Evolutionary conservation across 352 stramenopile species (phyloP).

Genomic region (Thalassiosira hispida): DNA sequence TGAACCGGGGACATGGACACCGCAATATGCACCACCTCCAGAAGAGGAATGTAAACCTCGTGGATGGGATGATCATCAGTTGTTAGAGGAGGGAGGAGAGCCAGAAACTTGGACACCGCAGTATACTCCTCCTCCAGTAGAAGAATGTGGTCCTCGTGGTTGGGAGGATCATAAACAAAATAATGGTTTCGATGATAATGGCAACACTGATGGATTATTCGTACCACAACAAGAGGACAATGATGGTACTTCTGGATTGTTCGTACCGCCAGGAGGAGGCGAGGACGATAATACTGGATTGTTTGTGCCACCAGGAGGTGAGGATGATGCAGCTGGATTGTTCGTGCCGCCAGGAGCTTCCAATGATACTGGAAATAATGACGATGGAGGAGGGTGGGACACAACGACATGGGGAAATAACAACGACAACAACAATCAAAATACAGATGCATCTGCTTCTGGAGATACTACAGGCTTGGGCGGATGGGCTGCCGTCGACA

Average conservation of each 20-base stretch:
- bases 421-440: conserved; percentile 18
- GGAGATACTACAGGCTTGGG: background rate
- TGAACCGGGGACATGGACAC: conserved; percentile 33
- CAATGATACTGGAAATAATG: conserved; percentile 11
- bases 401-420: conserved; percentile 11
- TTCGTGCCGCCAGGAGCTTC: conserved; percentile 1
- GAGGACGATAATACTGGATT: conserved; percentile 8
- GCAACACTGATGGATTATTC: conserved; percentile 26
- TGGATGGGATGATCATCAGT: conserved; percentile 21
- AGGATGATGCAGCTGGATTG: background rate
- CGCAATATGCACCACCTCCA: conserved; percentile 45
- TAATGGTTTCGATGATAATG: background rate
- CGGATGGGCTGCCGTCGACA: conserved; percentile 3
- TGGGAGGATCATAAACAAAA: conserved; percentile 13
- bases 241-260: conserved; percentile 6
- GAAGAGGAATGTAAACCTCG: conserved; percentile 37
- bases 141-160: conserved; percentile 31
- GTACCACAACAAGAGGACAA: conserved; percentile 19
- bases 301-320: conserved; percentile 27
- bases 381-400: conserved; percentile 29
- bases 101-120: conserved; percentile 40
- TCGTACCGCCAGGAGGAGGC: background rate
- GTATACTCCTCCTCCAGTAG: conserved; percentile 42
- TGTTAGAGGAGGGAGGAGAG: background rate
- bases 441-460: background rate